Evolutionary conservation across 1,284 basidiomycete genomes (phyloP).

Genomic region (Meira miltonrushii): DNA sequence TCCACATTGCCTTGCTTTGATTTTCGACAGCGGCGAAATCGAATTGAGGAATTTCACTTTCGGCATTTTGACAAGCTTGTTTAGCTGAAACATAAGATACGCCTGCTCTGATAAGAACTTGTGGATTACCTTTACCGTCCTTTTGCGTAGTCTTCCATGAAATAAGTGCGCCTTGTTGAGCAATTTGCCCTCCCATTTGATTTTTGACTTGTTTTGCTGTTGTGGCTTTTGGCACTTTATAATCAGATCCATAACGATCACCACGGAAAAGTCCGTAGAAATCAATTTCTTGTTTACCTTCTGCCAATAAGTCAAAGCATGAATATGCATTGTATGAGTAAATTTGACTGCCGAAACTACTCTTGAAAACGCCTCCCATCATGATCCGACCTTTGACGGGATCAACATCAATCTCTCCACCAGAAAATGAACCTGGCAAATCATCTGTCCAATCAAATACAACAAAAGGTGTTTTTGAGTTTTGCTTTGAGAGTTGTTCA

Average conservation of each 20-base stretch:
- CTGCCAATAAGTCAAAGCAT: constrained; percentile 32
- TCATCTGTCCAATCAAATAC: constrained; percentile 46
- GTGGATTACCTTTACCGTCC: neutral
- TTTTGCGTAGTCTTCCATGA: constrained; percentile 12
- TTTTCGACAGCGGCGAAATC: constrained; percentile 28
- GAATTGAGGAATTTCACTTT: constrained; percentile 29
- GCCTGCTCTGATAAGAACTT: constrained; percentile 31
- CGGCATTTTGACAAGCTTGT: constrained; percentile 40
- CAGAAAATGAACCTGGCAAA: constrained; percentile 31
- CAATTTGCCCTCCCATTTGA: constrained; percentile 20
- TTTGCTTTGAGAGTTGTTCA: constrained; percentile 14
- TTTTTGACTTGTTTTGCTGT: constrained; percentile 23
- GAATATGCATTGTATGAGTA: constrained; percentile 30
- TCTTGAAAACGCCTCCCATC: constrained; percentile 35
- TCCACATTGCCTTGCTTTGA: constrained; percentile 28
- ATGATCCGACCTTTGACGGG: constrained; percentile 24
- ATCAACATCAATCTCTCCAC: constrained; percentile 29
- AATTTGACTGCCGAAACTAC: constrained; percentile 27
- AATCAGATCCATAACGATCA: constrained; percentile 31
- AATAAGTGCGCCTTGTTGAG: constrained; percentile 37
- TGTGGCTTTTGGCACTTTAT: constrained; percentile 24
- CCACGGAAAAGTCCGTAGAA: constrained; percentile 35
- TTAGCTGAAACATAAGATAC: constrained; percentile 34
- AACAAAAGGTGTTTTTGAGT: constrained; percentile 23
- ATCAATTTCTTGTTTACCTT: constrained; percentile 28